phyloP scores from a whole-genome alignment of 2,329 filamentous ascomycete genomes.

The Pezicula radicicola region DNA sequence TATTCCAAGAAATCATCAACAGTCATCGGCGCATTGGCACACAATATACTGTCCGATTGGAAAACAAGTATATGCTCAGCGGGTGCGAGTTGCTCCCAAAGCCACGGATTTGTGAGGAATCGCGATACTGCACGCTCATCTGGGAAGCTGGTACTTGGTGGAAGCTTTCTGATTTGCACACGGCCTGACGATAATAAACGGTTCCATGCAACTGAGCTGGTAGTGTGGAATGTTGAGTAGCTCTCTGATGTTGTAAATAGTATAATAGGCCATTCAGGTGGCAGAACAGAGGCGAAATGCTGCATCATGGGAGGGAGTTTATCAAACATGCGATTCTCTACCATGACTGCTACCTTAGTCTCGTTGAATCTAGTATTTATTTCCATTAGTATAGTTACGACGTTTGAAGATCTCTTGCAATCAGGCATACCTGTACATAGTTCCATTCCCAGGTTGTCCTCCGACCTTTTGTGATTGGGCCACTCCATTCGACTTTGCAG shows the following conservation, averaged over 20 bases:
- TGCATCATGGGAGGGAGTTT: constrained; percentile 30
- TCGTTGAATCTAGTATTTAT: too few species aligned
- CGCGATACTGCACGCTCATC: constrained; percentile 28
- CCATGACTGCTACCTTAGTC: constrained; percentile 28
- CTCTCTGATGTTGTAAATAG: constrained; percentile 32
- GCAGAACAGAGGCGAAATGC: constrained; percentile 33
- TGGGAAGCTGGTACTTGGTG: constrained; percentile 25
- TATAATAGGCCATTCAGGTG: constrained; percentile 38
- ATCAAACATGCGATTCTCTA: constrained; percentile 27
- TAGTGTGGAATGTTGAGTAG: constrained; percentile 9
- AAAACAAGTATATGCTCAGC: constrained; percentile 24
- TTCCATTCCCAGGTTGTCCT: too few species aligned
- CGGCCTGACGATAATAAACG: constrained; percentile 27
- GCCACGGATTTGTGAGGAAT: constrained; percentile 18
- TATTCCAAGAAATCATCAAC: constrained; percentile 26
- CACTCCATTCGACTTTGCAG: too few species aligned
- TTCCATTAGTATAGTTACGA: too few species aligned
- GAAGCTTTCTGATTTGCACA: constrained; percentile 32
- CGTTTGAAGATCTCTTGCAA: too few species aligned
- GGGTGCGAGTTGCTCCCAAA: constrained; percentile 26
- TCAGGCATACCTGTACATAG: too few species aligned
- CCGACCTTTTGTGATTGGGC: too few species aligned
- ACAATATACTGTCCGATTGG: constrained; percentile 25
- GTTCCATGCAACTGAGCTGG: constrained; percentile 26
- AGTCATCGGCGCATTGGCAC: constrained; percentile 16